Base-by-base conservation (phyloP, 2,329 filamentous ascomycete species). In the Xylariaceae sp. region DNA sequence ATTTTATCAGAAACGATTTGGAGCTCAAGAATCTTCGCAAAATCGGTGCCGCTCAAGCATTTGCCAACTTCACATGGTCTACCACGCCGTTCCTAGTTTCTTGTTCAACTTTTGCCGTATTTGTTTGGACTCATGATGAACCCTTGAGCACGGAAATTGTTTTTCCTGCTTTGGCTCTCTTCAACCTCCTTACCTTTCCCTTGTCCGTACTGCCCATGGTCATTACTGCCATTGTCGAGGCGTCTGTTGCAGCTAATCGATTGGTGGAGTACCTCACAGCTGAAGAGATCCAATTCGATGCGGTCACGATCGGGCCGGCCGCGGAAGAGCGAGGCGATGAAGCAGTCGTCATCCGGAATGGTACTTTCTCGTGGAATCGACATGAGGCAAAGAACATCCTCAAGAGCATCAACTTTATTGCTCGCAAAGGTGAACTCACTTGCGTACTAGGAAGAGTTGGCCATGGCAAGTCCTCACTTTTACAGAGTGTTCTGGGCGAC, bases 61-160 rank as follows among this genome's bases (percentile, higher is more conserved):
- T 96, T 63, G 90, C 93, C 51, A 98, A 95, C 62, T 98, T 98
- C 60, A 96, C 92, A 11, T 98, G 93, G 93, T 94, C 86, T 42
- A 95, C 90, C 0, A 96, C 93, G 2, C 94, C 93, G 2, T 98
- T 98, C 72, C 78, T 98, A 40, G 94, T 98, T 3, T 97, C 93
- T 1, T 98, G 93, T 72, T 89, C 88, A 8, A 98, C 93, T 0
- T 98, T 98, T 62, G 84, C 88, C 8, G 86, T 97, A 22, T 98
- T 95, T 58, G 93, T 97, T 25, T 75, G 95, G 55, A 94, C 88
- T 1, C 83, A 83, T 49, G 77, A 93, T 57, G 75, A 75, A 46
- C 89, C 94, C 3, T 70, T 98, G 60, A 93, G 88, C 2, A 96
- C 90, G 1, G 90, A 95, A 1, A 93, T 98, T 55, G 89, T 98